Percentiles rank a stretch among this genome's conserved stretches.
Evolutionary conservation across 2,329 filamentous ascomycete genomes (phyloP).

Genomic region (Botrytis pseudocinerea): DNA sequence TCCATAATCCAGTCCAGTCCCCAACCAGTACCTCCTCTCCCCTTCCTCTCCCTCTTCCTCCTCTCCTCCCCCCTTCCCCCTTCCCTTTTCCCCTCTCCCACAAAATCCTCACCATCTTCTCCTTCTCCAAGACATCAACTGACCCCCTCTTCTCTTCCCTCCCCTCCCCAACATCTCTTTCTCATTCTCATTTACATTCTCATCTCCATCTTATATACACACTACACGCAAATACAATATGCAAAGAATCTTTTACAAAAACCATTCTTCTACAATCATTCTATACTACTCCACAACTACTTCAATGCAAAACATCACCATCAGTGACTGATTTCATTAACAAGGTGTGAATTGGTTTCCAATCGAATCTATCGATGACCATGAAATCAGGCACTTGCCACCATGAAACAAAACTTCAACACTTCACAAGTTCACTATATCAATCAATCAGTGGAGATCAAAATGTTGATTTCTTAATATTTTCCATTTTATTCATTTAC

Average conservation of each 20-base stretch:
- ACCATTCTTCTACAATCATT: background rate
- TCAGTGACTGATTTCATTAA: background rate
- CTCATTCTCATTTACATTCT: background rate
- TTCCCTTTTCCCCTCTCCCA: too few species aligned
- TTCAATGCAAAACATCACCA: background rate
- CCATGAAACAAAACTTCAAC: background rate
- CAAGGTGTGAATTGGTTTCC: background rate
- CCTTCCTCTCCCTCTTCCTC: too few species aligned
- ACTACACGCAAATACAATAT: background rate
- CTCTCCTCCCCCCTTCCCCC: too few species aligned
- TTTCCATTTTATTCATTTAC: slow-evolving; percentile 4
- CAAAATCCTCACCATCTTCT: too few species aligned
- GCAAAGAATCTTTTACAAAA: background rate
- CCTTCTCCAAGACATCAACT: too few species aligned
- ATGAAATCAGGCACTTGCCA: slow-evolving; percentile 1
- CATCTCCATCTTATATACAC: background rate
- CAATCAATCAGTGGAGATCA: background rate
- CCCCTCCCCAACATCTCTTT: too few species aligned
- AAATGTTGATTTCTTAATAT: background rate
- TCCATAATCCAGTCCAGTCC: too few species aligned
- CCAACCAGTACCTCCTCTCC: too few species aligned
- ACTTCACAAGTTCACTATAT: background rate
- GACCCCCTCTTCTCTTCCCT: too few species aligned
- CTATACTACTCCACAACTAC: background rate
- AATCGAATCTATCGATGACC: background rate